Evolutionary conservation across 176 grass and related monocot species (phyloP), one percentile per base, ranked within the genome.

Genomic region (Avena sativa): DNA sequence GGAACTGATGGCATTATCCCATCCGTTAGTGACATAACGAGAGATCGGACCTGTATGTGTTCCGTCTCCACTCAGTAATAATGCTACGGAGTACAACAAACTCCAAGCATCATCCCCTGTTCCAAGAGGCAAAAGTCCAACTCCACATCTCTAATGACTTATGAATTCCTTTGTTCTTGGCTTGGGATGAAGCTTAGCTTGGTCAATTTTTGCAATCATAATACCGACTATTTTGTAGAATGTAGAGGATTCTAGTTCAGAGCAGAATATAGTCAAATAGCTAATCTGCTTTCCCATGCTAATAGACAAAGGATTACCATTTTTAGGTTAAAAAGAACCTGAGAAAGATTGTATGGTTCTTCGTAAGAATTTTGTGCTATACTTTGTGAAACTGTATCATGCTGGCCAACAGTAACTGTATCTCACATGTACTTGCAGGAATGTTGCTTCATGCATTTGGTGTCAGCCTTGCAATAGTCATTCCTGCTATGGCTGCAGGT

Each of bases 381-480:
- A 58, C 8, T 67, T 80, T 51, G 8, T 51, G 12, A 76, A 76
- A 60, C 3, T 44, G 56, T 68, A 51, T 30, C 16, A 11, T 86
- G 81, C 36, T 76, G 76, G 68, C 40, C 40, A 81, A 80, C 51
- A 68, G 38, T 87, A 84, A 73, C 79, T 52, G 40, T 77, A 74
- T 93, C 67, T 79, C 65, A 79, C 89, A 74, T 91, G 36, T 86
- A 76, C 28, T 92, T 69, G 26, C 93, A 98, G 96, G 96, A 94
- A 90, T 90, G 78, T 76, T 98, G 52, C 87, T 98, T 81, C 96
- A 98, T 91, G 67, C 81, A 55, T 83, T 92, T 92, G 84, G 88
- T 78, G 82, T 91, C 78, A 88, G 94, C 85, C 87, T 96, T 91
- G 90, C 92, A 76, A 94, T 98, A 90, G 38, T 90, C 51, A 46